Evolutionary conservation across 129 eudicot genomes (phyloP), one percentile per base, ranked within the genome.

Genomic region (Ambrosia artemisiifolia): DNA sequence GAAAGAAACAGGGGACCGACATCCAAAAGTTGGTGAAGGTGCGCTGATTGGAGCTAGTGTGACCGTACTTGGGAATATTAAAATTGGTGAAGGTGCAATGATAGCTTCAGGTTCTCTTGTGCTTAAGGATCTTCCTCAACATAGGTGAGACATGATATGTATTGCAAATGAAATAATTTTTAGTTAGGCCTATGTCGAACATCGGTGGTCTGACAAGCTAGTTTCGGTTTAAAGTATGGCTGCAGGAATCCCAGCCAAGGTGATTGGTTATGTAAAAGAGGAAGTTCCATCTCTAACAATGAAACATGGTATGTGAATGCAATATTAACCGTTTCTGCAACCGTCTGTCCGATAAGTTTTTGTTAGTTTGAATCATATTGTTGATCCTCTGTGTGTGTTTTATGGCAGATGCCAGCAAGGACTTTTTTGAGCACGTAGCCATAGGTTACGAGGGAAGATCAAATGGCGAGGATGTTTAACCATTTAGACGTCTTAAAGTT

Each of bases 1-100:
- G 77, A 87, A 87, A 78, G 87, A 82, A 78, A 72, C 67, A 65
- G 94, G 94, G 72, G 85, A 87, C 59, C 83, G 94, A 8, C 94
- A 87, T 80, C 94, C 94, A 48, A 87, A 87, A 79, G 83, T 87
- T 36, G 85, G 94, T 70, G 79, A 87, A 77, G 94, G 94, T 51
- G 94, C 79, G 17, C 87, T 87, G 53, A 84, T 87, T 75, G 94
- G 94, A 84, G 94, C 94, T 11, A 75, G 89, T 74, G 94, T 79
- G 46, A 84, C 76, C 53, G 80, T 87, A 70, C 85, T 87, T 54
- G 94, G 94, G 12, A 84, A 87, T 67, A 85, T 87, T n/a, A 80
- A 70, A 63, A 80, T 87, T 46, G 94, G 94, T 40, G 87, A 87
- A 71, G 94, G 94, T 69, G 94, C 94, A 43, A 84, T 87, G 94